phyloP scores from a whole-genome alignment of 139 green algal genomes.

The Tetradesmus obliquus region DNA sequence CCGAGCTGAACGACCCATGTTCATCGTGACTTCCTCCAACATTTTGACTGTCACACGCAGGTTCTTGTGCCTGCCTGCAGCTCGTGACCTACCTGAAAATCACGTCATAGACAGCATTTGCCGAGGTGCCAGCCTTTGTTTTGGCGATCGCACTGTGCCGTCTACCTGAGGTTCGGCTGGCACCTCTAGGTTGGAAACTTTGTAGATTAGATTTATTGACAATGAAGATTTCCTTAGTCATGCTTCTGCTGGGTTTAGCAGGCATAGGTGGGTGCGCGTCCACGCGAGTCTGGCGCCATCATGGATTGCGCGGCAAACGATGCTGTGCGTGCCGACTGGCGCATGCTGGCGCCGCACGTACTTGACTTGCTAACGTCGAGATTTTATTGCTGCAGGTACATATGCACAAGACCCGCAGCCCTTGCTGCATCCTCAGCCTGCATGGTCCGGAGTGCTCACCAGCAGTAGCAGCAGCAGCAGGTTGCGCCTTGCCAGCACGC shows the following conservation, averaged over 20 bases:
- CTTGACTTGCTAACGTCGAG: too few relatives aligned
- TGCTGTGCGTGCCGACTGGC: background rate
- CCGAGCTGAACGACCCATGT: too few relatives aligned
- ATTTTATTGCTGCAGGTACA: background rate
- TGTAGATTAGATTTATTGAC: background rate
- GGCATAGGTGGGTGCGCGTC: background rate
- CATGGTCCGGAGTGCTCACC: background rate
- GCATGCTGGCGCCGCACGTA: too few relatives aligned
- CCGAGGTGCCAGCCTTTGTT: background rate
- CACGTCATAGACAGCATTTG: too few relatives aligned
- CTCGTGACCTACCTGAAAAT: too few relatives aligned
- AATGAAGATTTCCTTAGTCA: background rate
- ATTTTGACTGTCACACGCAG: background rate
- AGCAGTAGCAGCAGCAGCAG: background rate
- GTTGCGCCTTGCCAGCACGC: background rate
- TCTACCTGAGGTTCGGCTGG: background rate
- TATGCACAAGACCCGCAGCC: background rate
- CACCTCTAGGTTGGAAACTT: background rate
- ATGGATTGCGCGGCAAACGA: background rate
- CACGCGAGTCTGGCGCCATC: background rate
- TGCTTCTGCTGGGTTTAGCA: background rate
- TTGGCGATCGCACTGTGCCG: background rate
- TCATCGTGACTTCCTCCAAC: too few relatives aligned
- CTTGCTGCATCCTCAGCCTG: background rate
- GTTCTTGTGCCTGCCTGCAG: background rate